Conservation (phyloP, 225 moss, liverwort and hornwort species). For the Pleurozium schreberi region DNA sequence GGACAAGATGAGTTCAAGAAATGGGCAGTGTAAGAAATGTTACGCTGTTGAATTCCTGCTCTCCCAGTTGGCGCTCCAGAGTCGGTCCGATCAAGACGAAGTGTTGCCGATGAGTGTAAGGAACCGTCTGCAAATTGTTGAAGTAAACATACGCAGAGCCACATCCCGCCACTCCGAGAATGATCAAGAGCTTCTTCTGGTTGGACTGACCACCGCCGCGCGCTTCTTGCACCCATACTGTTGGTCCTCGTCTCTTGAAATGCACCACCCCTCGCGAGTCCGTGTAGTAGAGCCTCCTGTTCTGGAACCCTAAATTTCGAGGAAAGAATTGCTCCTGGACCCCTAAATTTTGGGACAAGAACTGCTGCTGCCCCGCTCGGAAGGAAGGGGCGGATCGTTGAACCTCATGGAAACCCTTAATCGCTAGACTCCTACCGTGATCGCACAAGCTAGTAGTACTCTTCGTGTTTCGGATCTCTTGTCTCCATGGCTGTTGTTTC, state of each 20-base stretch:
- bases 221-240: constrained; percentile 33
- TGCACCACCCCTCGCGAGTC: constrained; percentile 61
- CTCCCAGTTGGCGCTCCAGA: constrained; percentile 61
- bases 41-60: constrained; percentile 63
- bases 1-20: not conserved
- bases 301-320: constrained; percentile 11
- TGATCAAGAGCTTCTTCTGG: constrained; percentile 18
- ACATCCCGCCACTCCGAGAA: constrained; percentile 25
- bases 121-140: constrained; percentile 66
- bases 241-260: constrained; percentile 72
- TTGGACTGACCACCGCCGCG: constrained; percentile 19
- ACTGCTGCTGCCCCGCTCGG: not conserved
- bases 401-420: not conserved
- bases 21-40: not conserved
- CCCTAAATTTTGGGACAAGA: not conserved
- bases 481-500: constrained; percentile 1
- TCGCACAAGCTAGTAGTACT: not conserved
- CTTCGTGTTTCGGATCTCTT: not conserved
- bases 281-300: constrained; percentile 41
- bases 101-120: constrained; percentile 77
- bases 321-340: constrained; percentile 1
- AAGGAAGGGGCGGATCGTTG: not conserved
- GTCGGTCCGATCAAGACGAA: constrained; percentile 62
- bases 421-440: not conserved
- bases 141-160: constrained; percentile 51